phyloP scores from a whole-genome alignment of 306 rosid genomes.

The Trichosanthes truncata region DNA sequence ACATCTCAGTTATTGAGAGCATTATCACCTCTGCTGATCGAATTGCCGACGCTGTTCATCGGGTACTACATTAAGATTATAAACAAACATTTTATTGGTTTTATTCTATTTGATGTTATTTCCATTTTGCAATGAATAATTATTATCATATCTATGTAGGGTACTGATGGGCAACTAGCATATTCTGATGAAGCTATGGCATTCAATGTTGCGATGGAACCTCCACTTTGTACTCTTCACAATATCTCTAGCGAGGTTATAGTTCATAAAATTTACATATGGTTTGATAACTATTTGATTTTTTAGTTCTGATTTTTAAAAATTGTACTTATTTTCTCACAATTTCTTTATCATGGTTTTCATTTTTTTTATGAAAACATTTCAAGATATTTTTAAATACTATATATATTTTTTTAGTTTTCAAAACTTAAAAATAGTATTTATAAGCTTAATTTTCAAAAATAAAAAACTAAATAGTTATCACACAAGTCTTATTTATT shows the following conservation, averaged over 20 bases:
- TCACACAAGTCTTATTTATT: too few relatives aligned
- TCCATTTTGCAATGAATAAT: background rate
- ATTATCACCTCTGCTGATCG: background rate
- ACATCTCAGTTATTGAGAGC: background rate
- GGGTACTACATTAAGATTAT: background rate
- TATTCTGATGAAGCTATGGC: background rate
- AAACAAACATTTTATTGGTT: background rate
- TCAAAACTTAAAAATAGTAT: too few relatives aligned
- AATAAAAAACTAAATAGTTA: too few relatives aligned
- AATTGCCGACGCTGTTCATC: background rate
- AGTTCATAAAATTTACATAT: background rate
- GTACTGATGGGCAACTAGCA: background rate
- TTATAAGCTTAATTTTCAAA: too few relatives aligned
- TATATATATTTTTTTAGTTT: too few relatives aligned
- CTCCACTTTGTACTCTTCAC: background rate
- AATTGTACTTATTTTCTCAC: background rate
- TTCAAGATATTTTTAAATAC: too few relatives aligned
- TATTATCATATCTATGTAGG: background rate
- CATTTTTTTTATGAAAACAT: too few relatives aligned
- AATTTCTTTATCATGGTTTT: too few relatives aligned
- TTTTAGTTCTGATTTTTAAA: background rate
- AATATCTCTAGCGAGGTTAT: background rate
- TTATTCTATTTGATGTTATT: background rate
- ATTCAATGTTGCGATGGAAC: background rate
- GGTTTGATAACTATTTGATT: background rate